phyloP scores from a whole-genome alignment of 1,139 yeast species.

The Hyphopichia fennica region DNA sequence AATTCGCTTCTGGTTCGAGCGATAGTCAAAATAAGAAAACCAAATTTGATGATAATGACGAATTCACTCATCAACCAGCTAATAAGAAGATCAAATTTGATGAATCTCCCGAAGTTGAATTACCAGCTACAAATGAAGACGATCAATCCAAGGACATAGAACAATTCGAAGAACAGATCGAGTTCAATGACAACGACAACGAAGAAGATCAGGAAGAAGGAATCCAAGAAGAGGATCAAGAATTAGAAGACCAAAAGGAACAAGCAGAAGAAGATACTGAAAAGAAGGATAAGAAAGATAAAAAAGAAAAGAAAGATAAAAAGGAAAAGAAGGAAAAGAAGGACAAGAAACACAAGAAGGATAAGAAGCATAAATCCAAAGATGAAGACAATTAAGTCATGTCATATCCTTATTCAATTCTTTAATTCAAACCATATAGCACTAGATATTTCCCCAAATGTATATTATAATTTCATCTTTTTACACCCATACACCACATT shows the following conservation, averaged over 20 bases:
- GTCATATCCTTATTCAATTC: neutral
- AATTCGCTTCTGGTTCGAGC: slow-evolving; percentile 13
- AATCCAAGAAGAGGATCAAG: slow-evolving; percentile 20
- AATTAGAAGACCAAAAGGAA: slow-evolving; percentile 15
- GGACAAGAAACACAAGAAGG: slow-evolving; percentile 11
- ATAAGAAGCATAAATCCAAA: neutral
- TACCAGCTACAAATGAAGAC: slow-evolving; percentile 13
- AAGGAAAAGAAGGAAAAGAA: slow-evolving; percentile 11
- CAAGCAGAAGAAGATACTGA: slow-evolving; percentile 17
- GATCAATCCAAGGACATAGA: slow-evolving; percentile 13
- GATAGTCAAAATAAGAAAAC: slow-evolving; percentile 24
- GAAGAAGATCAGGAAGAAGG: slow-evolving; percentile 16
- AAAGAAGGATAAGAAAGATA: slow-evolving; percentile 15
- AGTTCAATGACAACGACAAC: slow-evolving; percentile 9
- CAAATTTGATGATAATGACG: slow-evolving; percentile 21
- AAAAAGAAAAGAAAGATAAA: slow-evolving; percentile 19
- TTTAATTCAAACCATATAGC: neutral
- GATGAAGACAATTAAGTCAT: neutral
- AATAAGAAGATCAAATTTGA: slow-evolving; percentile 31
- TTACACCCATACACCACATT: neutral
- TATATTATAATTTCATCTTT: neutral
- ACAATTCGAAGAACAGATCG: slow-evolving; percentile 9
- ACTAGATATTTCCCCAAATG: neutral
- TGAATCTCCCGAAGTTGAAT: slow-evolving; percentile 14
- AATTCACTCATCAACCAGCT: slow-evolving; percentile 14